Conservation (phyloP, 1,284 basidiomycete species). For the Pisolithus thermaeus region DNA sequence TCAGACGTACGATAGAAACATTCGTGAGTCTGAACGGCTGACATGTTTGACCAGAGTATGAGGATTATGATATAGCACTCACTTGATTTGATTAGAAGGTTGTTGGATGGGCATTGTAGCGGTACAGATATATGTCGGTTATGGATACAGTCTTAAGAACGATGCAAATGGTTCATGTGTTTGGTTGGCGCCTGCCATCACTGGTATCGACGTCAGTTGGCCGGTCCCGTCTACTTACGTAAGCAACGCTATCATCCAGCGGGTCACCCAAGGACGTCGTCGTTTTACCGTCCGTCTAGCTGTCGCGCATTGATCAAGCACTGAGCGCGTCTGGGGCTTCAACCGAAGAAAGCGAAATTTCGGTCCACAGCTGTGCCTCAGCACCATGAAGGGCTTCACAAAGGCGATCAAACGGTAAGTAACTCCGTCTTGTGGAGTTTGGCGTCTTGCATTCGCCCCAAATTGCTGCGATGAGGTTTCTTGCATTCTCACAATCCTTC, state of each 20-base stretch:
- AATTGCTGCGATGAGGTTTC: not conserved
- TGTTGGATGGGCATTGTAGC: conserved; percentile 59
- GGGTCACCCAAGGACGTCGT: not conserved
- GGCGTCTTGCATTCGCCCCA: no score
- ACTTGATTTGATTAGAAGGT: conserved; percentile 88
- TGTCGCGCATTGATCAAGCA: no score
- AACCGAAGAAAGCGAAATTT: no score
- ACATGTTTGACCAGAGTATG: conserved; percentile 6
- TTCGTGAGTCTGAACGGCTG: conserved; percentile 73
- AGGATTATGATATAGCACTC: conserved; percentile 2
- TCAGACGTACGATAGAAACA: conserved; percentile 91
- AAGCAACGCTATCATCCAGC: not conserved
- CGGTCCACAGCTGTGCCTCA: no score
- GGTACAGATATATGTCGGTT: not conserved
- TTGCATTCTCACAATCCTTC: conserved; percentile 7
- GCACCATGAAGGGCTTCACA: conserved; percentile 71
- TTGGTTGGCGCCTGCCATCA: no score
- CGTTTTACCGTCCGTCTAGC: not conserved
- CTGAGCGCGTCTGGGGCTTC: no score
- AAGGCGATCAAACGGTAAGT: conserved; percentile 75
- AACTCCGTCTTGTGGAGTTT: not conserved
- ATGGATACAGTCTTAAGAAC: not conserved
- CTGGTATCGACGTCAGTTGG: no score
- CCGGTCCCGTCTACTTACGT: no score
- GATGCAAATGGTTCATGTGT: no score